Conservation (phyloP, 2,329 filamentous ascomycete genomes). For the Diplodia intermedia region DNA sequence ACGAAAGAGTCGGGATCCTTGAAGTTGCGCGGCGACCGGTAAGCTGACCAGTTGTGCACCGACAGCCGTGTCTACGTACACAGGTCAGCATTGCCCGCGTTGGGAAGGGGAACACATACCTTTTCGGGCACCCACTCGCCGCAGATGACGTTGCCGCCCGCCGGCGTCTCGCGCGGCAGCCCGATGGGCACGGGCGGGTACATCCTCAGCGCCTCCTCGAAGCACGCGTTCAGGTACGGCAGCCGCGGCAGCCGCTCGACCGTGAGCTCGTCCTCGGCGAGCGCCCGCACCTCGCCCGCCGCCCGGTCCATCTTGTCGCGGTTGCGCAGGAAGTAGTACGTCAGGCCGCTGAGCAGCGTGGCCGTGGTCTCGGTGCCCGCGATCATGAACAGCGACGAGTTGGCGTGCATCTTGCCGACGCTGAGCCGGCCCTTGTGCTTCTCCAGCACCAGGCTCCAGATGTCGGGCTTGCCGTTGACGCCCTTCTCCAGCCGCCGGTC, state of each 20-base stretch:
- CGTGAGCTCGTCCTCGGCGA: conserved; percentile 44
- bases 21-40: conserved; percentile 43
- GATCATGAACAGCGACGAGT: conserved; percentile 49
- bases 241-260: conserved; percentile 44
- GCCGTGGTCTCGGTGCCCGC: conserved; percentile 58
- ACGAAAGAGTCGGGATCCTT: conserved; percentile 45
- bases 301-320: conserved; percentile 41
- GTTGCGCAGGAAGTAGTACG: conserved; percentile 44
- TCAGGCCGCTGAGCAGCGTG: conserved; percentile 49
- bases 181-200: conserved; percentile 51
- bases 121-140: conserved; percentile 47
- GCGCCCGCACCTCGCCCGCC: conserved; percentile 40
- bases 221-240: conserved; percentile 48
- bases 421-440: conserved; percentile 35
- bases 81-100: conserved; percentile 14
- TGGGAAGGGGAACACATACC: conserved; percentile 28
- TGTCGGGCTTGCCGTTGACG: conserved; percentile 39
- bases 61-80: conserved; percentile 34
- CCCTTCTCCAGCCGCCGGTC: conserved; percentile 37
- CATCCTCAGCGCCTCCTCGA: conserved; percentile 52
- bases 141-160: conserved; percentile 48
- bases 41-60: conserved; percentile 28
- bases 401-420: conserved; percentile 49
- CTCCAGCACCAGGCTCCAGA: conserved; percentile 50
- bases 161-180: conserved; percentile 44